A percentile compares a stretch with the other conserved stretches of the same genome.
phyloP scores from a whole-genome alignment of 2,329 filamentous ascomycete genomes.

The Endoconidiophora laricicola region DNA sequence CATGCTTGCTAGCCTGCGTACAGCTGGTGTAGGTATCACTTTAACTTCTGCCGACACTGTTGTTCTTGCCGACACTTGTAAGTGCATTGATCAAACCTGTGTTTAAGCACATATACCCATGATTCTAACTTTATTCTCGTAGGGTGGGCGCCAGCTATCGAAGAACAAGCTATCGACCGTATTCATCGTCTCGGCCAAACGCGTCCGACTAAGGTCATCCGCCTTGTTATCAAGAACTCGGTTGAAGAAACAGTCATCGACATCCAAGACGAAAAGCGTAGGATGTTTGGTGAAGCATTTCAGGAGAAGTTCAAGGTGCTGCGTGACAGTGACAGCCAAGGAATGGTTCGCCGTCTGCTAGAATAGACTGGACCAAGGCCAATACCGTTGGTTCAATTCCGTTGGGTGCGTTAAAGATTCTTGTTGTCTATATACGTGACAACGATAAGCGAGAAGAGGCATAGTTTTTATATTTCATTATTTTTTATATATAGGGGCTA shows the following conservation, averaged over 20 bases:
- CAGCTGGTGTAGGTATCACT: slow-evolving; percentile 75
- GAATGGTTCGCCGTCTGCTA: slow-evolving; percentile 9
- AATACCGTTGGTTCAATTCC: too few relatives aligned
- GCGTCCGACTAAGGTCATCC: slow-evolving; percentile 60
- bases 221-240: slow-evolving; percentile 62
- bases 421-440: too few relatives aligned
- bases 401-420: too few relatives aligned
- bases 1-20: slow-evolving; percentile 65
- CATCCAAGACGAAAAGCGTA: slow-evolving; percentile 64
- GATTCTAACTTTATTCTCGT: neutral
- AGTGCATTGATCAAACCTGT: slow-evolving; percentile 16
- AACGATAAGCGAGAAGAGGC: too few relatives aligned
- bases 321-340: neutral
- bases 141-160: slow-evolving; percentile 84
- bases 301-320: slow-evolving; percentile 42
- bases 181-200: slow-evolving; percentile 77
- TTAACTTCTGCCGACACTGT: slow-evolving; percentile 76
- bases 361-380: neutral
- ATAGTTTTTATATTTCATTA: too few relatives aligned
- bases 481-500: too few relatives aligned
- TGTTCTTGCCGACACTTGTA: slow-evolving; percentile 61
- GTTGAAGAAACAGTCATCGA: slow-evolving; percentile 69
- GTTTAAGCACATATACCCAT: neutral
- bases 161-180: slow-evolving; percentile 79
- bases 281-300: slow-evolving; percentile 64